Base-by-base conservation (phyloP, 2,329 filamentous ascomycete species). In the Trichoderma breve region DNA sequence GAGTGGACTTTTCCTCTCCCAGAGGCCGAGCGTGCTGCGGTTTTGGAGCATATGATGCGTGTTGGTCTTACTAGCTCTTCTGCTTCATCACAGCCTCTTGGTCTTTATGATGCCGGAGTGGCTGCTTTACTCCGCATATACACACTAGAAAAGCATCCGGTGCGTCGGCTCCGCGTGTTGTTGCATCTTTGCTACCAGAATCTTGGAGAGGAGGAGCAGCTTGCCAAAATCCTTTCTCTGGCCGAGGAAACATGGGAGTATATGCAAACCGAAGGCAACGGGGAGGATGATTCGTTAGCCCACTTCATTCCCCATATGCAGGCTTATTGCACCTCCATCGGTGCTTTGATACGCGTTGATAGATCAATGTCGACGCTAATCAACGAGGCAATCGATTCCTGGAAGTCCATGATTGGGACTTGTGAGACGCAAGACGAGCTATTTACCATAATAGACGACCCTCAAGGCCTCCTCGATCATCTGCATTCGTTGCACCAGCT, bases 31-130 rank as follows among this genome's bases (percentile, higher is more conserved):
- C 87, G 86, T 72, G 86, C 85, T 9, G 87, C 88, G 3, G 86
- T 89, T 1, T 81, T 92, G 21, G 89, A 92, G 74, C 87, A 91
- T 75, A 83, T 90, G 34, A 79, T 92, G 57, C 83, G 88, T 64
- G 83, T 87, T 53, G 83, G 85, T 60, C 83, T 85, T 60, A 78
- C 83, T 24, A 79, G 82, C 4, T 77, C 80, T 14, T 76, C 81
- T 8, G 15, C 67, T 3, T 79, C 79, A 7, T 78, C 77, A 6
- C 77, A 79, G 32, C 81, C 80, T 4, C 77, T 83, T 28, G 81
- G 81, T 9, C 78, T 86, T 18, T 81, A 84, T 6, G 84, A 87
- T 65, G 79, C 85, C 2, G 82, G 81, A 14, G 80, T 88, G 12
- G 82, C 84, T 43, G 80, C 83, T 1, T 78, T 90, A 11, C 78